A percentile compares a stretch with the other conserved stretches of the same genome.
These are phyloP conservation scores for Ambrosia trifida DNA, from an alignment of 129 eudicot genomes.

Conservation along the genomic window DNA sequence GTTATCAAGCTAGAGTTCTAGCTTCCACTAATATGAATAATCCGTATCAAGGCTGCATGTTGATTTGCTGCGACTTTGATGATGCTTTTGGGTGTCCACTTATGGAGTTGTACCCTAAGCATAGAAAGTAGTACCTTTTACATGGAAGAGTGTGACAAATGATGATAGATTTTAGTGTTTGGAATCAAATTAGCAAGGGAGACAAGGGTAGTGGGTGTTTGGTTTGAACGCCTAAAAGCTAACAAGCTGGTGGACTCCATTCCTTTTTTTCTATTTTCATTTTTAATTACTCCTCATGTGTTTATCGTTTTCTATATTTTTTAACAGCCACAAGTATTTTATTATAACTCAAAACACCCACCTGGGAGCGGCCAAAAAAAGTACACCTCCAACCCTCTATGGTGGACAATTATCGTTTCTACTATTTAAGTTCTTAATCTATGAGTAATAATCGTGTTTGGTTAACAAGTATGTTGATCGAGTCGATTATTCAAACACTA, in stretches of 20 bases:
- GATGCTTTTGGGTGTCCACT: constrained; percentile 26
- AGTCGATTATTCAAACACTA: background rate
- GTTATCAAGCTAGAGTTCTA: too few species aligned
- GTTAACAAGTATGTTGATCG: background rate
- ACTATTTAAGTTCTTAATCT: background rate
- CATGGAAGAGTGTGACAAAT: constrained; percentile 30
- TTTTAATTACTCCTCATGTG: constrained; percentile 9
- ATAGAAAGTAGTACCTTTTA: constrained; percentile 23
- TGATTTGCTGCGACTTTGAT: constrained; percentile 32
- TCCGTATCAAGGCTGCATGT: too few species aligned
- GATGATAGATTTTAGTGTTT: constrained; percentile 34
- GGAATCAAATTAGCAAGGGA: constrained; percentile 38
- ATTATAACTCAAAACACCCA: background rate
- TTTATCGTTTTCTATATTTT: constrained; percentile 2
- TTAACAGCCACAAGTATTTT: background rate
- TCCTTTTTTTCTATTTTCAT: constrained; percentile 16
- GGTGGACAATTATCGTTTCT: background rate
- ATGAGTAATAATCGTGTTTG: background rate
- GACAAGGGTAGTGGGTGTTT: constrained; percentile 82
- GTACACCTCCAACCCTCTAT: background rate
- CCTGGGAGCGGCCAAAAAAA: background rate
- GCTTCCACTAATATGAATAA: too few species aligned
- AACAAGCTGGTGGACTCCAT: constrained; percentile 45
- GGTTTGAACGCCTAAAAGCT: constrained; percentile 59
- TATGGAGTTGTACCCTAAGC: constrained; percentile 24